Evolutionary conservation across 257 asterid genomes (phyloP).

Genomic region (Cruciata laevipes): DNA sequence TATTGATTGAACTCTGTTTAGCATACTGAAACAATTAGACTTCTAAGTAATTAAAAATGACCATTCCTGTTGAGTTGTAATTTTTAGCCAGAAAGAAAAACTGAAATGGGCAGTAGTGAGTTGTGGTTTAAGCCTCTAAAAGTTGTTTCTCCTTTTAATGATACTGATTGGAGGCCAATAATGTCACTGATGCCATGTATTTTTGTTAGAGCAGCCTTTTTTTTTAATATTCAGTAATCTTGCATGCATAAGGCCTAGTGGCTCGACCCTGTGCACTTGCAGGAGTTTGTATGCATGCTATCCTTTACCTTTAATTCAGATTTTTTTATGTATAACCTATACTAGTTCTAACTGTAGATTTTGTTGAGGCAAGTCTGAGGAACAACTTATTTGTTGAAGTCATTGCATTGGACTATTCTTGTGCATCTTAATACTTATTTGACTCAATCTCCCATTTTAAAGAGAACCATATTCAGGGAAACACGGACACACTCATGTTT

Average conservation of each 20-base stretch:
- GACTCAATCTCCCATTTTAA: not conserved
- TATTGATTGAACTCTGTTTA: not conserved
- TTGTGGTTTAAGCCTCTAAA: not conserved
- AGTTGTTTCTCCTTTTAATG: not conserved
- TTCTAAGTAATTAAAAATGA: not conserved
- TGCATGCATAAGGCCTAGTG: not conserved
- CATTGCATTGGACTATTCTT: not conserved
- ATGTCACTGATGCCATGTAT: not conserved
- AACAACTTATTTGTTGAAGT: not conserved
- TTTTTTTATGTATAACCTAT: not conserved
- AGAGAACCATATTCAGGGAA: not conserved
- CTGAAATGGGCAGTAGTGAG: conserved; percentile 1
- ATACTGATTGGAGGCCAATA: not conserved
- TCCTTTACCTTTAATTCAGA: not conserved
- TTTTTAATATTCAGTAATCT: not conserved
- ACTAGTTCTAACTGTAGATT: not conserved
- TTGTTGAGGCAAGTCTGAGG: not conserved
- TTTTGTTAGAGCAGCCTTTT: not conserved
- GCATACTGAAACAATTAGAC: not conserved
- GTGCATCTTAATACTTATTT: not conserved
- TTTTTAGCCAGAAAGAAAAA: not conserved
- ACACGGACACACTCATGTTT: not conserved
- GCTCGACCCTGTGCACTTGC: not conserved
- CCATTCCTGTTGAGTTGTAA: not conserved
- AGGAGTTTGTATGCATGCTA: not conserved